These are phyloP conservation scores for Ogataea naganishii DNA, from an alignment of 805 yeast genomes.

Conservation along the genomic window DNA sequence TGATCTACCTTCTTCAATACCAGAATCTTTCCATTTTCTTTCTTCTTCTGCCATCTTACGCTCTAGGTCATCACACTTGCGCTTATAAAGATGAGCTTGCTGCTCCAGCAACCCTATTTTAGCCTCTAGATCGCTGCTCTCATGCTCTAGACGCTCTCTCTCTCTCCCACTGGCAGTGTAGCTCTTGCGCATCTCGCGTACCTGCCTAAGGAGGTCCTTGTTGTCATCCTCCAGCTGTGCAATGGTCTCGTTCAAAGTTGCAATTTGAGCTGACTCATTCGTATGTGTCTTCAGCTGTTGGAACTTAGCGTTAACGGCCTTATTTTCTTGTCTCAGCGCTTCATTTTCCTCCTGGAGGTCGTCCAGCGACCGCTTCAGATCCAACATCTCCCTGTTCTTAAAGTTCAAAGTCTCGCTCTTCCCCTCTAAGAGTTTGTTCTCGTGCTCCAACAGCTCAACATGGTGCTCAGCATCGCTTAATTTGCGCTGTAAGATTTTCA, in stretches of 20 bases:
- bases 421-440: slow-evolving; percentile 4
- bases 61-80: slow-evolving; percentile 20
- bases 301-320: slow-evolving; percentile 4
- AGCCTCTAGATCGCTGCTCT: slow-evolving; percentile 6
- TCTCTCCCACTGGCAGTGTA: slow-evolving; percentile 16
- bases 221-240: slow-evolving; percentile 20
- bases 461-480: too few species aligned
- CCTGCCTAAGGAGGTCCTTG: slow-evolving; percentile 3
- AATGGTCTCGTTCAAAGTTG: slow-evolving; percentile 19
- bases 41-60: slow-evolving; percentile 10
- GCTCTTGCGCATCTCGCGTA: slow-evolving; percentile 6
- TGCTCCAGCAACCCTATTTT: slow-evolving; percentile 18
- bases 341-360: slow-evolving; percentile 12
- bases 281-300: slow-evolving; percentile 3
- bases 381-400: slow-evolving; percentile 5
- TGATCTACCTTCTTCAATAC: not conserved
- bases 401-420: slow-evolving; percentile 1
- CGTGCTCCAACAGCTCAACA: not conserved
- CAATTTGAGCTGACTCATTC: slow-evolving; percentile 9
- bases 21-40: not conserved
- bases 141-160: slow-evolving; percentile 13
- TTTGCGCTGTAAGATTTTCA: too few species aligned
- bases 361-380: slow-evolving; percentile 5
- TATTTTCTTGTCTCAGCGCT: slow-evolving; percentile 12
- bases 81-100: slow-evolving; percentile 21